Conservation (phyloP, 1,284 basidiomycete genomes). For the Ganoderma lingzhi region DNA sequence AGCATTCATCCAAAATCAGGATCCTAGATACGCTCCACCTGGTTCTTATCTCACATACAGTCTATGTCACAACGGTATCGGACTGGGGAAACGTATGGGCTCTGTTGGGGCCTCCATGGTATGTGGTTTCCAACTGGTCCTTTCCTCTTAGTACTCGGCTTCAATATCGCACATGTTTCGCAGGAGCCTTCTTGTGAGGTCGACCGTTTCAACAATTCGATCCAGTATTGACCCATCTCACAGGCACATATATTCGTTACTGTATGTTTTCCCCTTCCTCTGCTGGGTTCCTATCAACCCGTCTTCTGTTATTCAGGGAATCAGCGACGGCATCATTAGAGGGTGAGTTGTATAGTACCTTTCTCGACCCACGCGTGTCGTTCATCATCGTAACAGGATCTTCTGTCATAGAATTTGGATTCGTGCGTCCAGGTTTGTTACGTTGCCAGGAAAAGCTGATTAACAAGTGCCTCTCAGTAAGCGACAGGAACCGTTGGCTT, state of each 20-base stretch:
- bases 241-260: slow-evolving; percentile 21
- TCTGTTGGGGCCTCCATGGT: slow-evolving; percentile 21
- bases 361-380: background rate
- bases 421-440: slow-evolving; percentile 9
- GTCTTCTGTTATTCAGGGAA: background rate
- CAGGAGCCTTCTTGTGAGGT: slow-evolving; percentile 22
- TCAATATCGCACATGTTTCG: background rate
- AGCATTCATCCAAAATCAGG: slow-evolving; percentile 12
- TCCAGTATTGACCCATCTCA: background rate
- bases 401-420: slow-evolving; percentile 28
- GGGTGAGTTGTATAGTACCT: slow-evolving; percentile 2
- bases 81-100: slow-evolving; percentile 11
- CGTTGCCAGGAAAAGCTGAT: background rate
- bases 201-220: too few species aligned
- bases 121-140: background rate
- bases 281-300: background rate
- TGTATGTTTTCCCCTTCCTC: slow-evolving; percentile 1
- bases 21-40: slow-evolving; percentile 24
- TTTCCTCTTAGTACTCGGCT: background rate
- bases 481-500: slow-evolving; percentile 10
- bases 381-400: slow-evolving; percentile 9
- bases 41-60: slow-evolving; percentile 21
- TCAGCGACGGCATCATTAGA: slow-evolving; percentile 19
- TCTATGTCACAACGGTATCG: slow-evolving; percentile 20
- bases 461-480: slow-evolving; percentile 6